Percentiles rank a stretch among this genome's conserved stretches.
These are phyloP conservation scores for Cercospora zeae-maydis DNA, from an alignment of 2,329 filamentous ascomycete species.

Conservation along the genomic window DNA sequence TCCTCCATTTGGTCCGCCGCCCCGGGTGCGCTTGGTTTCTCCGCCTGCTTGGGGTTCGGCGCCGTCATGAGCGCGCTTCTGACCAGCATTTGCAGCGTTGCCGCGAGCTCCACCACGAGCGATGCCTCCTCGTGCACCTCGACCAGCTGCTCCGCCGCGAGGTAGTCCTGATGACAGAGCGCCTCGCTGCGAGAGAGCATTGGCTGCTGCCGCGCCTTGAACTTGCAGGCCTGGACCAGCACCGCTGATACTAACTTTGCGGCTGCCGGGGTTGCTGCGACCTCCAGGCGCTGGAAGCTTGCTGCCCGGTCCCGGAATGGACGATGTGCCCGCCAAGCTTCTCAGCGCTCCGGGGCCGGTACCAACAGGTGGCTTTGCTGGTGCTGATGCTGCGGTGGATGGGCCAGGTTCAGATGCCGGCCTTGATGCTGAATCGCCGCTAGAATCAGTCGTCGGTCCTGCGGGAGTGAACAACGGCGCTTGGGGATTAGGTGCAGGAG, in stretches of 20 bases:
- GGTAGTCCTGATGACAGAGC: constrained; percentile 26
- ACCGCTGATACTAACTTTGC: constrained; percentile 15
- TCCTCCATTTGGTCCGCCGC: constrained; percentile 23
- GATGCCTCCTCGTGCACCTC: constrained; percentile 16
- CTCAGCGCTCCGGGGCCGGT: constrained; percentile 14
- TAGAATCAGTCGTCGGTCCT: background rate
- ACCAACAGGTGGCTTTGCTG: constrained; percentile 12
- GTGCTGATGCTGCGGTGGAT: constrained; percentile 1
- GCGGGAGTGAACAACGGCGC: constrained; percentile 19
- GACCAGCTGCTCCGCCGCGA: constrained; percentile 10
- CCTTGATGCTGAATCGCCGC: background rate
- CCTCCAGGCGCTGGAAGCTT: constrained; percentile 12
- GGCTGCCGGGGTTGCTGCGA: constrained; percentile 20
- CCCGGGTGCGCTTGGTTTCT: constrained; percentile 34
- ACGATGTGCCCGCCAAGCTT: constrained; percentile 11
- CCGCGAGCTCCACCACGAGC: constrained; percentile 29
- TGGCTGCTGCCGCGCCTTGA: constrained; percentile 18
- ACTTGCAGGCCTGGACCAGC: constrained; percentile 11
- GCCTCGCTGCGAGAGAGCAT: constrained; percentile 8
- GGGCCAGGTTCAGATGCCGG: constrained; percentile 3
- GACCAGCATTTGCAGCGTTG: constrained; percentile 31
- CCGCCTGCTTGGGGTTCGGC: constrained; percentile 24
- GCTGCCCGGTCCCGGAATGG: constrained; percentile 23
- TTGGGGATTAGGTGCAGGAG: constrained; percentile 21
- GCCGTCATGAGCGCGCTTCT: constrained; percentile 36